Evolutionary conservation across 768 basidiomycete genomes (phyloP).

Genomic region (Suillus clintonianus): DNA sequence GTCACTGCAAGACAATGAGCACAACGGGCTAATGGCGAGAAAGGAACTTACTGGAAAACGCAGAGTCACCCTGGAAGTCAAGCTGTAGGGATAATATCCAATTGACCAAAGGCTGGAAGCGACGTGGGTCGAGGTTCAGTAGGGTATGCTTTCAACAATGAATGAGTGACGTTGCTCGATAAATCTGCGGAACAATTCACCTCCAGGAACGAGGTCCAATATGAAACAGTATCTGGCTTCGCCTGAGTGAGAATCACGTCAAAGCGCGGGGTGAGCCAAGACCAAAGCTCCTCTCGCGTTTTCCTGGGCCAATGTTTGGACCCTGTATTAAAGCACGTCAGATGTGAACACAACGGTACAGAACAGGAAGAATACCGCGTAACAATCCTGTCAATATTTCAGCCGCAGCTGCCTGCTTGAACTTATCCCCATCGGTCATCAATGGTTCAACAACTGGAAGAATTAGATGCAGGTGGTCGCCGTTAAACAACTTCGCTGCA

Average conservation of each 20-base stretch:
- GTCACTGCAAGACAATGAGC: slow-evolving; percentile 53
- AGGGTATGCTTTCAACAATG: slow-evolving; percentile 46
- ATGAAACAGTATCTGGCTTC: slow-evolving; percentile 79
- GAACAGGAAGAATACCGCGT: slow-evolving; percentile 51
- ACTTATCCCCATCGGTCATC: slow-evolving; percentile 69
- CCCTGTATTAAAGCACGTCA: slow-evolving; percentile 42
- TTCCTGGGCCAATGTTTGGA: slow-evolving; percentile 81
- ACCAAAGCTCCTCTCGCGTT: slow-evolving; percentile 60
- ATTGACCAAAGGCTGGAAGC: slow-evolving; percentile 68
- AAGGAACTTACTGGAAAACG: slow-evolving; percentile 71
- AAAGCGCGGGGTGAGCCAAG: slow-evolving; percentile 66
- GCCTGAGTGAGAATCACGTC: slow-evolving; percentile 69
- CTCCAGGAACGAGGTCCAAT: slow-evolving; percentile 72
- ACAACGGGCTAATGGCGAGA: background rate
- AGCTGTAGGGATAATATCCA: slow-evolving; percentile 77
- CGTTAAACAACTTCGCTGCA: slow-evolving; percentile 69
- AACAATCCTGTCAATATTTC: slow-evolving; percentile 74
- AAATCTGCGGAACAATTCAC: slow-evolving; percentile 5
- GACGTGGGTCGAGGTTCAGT: slow-evolving; percentile 76
- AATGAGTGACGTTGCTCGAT: slow-evolving; percentile 7
- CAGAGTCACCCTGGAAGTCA: slow-evolving; percentile 84
- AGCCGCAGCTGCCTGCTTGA: slow-evolving; percentile 82
- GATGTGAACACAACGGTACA: background rate
- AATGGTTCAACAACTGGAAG: slow-evolving; percentile 61
- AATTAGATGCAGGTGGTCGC: slow-evolving; percentile 50